Percentiles rank a stretch among this genome's conserved stretches.
Evolutionary conservation across 1,284 basidiomycete species (phyloP).

Genomic region (Mycena sp.): DNA sequence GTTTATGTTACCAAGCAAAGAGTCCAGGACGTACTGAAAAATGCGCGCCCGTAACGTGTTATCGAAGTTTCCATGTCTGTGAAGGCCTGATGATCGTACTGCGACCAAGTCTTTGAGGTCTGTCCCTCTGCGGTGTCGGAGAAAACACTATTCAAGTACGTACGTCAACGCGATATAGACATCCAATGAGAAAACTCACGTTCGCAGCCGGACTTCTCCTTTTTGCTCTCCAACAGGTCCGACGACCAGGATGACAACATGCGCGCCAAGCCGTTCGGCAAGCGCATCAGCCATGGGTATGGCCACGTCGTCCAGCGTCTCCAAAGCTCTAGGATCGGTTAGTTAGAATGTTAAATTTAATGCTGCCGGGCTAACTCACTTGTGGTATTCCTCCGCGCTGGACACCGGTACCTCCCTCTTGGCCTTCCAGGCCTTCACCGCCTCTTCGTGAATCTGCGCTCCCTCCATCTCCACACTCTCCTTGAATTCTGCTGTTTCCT

Average conservation of each 20-base stretch:
- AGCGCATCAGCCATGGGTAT: not conserved
- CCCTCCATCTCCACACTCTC: not conserved
- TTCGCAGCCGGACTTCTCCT: not conserved
- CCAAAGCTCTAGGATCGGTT: not conserved
- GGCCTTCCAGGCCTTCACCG: not conserved
- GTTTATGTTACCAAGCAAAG: not conserved
- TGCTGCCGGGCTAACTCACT: conserved; percentile 3
- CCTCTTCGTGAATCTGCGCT: not conserved
- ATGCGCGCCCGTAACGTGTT: not conserved
- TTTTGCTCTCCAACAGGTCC: not conserved
- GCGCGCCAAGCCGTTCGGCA: not conserved
- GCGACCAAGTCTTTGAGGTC: not conserved
- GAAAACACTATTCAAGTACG: not conserved
- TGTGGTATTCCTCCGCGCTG: conserved; percentile 5
- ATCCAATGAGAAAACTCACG: not conserved
- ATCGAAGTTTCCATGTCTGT: not conserved
- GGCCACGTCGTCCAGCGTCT: not conserved
- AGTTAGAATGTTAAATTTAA: not conserved
- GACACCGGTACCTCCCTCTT: not conserved
- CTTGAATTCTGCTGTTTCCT: conserved; percentile 9
- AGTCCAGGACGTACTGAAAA: not conserved
- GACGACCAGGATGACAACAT: not conserved
- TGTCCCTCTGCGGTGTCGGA: not conserved
- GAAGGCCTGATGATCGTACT: not conserved
- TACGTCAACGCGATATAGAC: not conserved